Evolutionary conservation across 2,329 filamentous ascomycete species (phyloP).

Genomic region (Fusarium brachygibbosum): DNA sequence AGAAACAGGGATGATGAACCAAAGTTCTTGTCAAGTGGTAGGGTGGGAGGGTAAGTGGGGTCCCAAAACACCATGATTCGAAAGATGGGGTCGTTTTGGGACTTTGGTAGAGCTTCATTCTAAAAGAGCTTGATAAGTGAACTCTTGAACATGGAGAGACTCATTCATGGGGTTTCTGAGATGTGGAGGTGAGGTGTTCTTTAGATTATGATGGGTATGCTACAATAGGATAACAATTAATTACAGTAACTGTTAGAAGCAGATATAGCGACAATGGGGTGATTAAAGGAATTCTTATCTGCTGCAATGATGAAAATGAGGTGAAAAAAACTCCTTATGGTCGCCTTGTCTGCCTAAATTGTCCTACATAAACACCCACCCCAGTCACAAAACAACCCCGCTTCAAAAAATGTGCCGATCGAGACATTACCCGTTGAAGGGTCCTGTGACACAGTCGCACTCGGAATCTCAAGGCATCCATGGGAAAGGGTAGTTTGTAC

Average conservation of each 20-base stretch:
- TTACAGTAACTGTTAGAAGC: background rate
- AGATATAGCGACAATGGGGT: background rate
- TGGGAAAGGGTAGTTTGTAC: constrained; percentile 10
- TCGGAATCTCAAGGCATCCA: constrained; percentile 28
- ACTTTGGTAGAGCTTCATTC: constrained; percentile 41
- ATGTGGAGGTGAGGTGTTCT: too few species aligned
- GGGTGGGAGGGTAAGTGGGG: background rate
- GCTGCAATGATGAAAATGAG: background rate
- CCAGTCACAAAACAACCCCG: constrained; percentile 4
- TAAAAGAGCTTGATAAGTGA: background rate
- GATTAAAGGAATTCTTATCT: background rate
- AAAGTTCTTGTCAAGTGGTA: constrained; percentile 30
- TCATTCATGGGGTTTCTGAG: background rate
- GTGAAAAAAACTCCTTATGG: background rate
- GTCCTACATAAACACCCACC: background rate
- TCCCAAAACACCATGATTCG: constrained; percentile 30
- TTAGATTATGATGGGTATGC: background rate
- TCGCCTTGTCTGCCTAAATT: constrained; percentile 29
- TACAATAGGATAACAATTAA: background rate
- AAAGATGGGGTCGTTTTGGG: constrained; percentile 31
- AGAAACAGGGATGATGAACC: constrained; percentile 15
- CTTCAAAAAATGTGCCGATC: constrained; percentile 16
- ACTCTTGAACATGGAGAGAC: background rate
- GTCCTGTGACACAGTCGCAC: constrained; percentile 28
- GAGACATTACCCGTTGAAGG: constrained; percentile 12